Base-by-base conservation (phyloP, 192 early-diverging fungal species). In the Linnemannia elongata region DNA sequence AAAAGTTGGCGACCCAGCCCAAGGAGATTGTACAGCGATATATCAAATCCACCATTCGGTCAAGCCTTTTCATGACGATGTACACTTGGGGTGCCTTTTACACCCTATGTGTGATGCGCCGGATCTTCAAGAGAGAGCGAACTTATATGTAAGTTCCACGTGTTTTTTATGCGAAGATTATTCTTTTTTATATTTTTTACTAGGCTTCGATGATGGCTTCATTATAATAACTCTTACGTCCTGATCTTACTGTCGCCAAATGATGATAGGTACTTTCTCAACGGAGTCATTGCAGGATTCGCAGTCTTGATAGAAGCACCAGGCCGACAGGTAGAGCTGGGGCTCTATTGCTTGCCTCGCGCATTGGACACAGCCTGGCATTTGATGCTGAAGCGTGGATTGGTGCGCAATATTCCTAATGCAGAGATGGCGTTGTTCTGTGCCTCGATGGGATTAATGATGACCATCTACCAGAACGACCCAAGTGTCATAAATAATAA, bases 401-500 rank as follows among this genome's bases (percentile, higher is more conserved):
- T 92, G 82, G 93, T 92, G 76, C 86, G 80, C 54, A 91, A 94
- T 68, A 87, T 96, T 24, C 91, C 90, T 36, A 88, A 93, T 79
- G 95, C 94, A 1, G 96, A 97, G 76, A 92, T 93, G 20, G 85
- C 93, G 2, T 89, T 96, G 76, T 96, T 97, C 76, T 93, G 93
- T 68, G 88, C 89, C 12, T 90, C 95, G 0, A 96, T 94, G 92
- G 96, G 94, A 33, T 89, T 94, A 5, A 79, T 97, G 72, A 96
- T 97, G 96, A 91, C 91, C 22, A 79, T 97, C 13, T 97, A 96
- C 88, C 96, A 97, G 87, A 94, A 92, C 82, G 94, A 96, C 57
- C 93, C 94, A 12, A 91, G 90, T 18, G 93, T 92, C 10, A 95
- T 97, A 74, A 91, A 89, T 76, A 88, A 92, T 9, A 93, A 94